phyloP scores from a whole-genome alignment of 2,329 filamentous ascomycete species.

The Pleurostoma richardsiae region DNA sequence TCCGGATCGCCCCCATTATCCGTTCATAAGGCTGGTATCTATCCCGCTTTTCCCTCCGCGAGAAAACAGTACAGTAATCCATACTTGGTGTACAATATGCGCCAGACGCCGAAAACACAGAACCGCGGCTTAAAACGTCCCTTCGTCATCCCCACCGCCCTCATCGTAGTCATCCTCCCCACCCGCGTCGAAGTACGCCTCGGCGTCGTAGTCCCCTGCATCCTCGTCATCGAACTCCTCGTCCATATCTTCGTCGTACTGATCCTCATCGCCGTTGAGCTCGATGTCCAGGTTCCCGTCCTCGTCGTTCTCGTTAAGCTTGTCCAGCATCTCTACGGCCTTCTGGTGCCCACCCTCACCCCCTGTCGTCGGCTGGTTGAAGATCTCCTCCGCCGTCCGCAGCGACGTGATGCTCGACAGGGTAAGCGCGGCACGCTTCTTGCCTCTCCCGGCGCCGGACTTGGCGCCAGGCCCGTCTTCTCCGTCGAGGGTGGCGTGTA shows the following conservation, averaged over 20 bases:
- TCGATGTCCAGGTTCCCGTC: slow-evolving; percentile 26
- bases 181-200: slow-evolving; percentile 55
- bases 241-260: slow-evolving; percentile 34
- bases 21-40: too few species aligned
- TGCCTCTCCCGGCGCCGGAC: slow-evolving; percentile 22
- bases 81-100: too few species aligned
- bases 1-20: too few species aligned
- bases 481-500: slow-evolving; percentile 50
- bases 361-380: slow-evolving; percentile 28
- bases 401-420: slow-evolving; percentile 41
- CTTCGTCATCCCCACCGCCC: slow-evolving; percentile 33
- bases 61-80: too few species aligned
- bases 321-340: slow-evolving; percentile 38
- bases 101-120: background rate
- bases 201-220: slow-evolving; percentile 57
- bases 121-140: slow-evolving; percentile 4
- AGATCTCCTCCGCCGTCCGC: slow-evolving; percentile 46
- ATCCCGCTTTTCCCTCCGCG: too few species aligned
- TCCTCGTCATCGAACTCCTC: slow-evolving; percentile 51
- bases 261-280: slow-evolving; percentile 44
- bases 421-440: slow-evolving; percentile 39
- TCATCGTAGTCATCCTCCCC: slow-evolving; percentile 49
- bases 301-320: slow-evolving; percentile 30
- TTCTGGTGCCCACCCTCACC: slow-evolving; percentile 24
- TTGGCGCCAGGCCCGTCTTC: slow-evolving; percentile 26